Conservation (phyloP, 2,329 filamentous ascomycete species). For the Aspergillus sp. region DNA sequence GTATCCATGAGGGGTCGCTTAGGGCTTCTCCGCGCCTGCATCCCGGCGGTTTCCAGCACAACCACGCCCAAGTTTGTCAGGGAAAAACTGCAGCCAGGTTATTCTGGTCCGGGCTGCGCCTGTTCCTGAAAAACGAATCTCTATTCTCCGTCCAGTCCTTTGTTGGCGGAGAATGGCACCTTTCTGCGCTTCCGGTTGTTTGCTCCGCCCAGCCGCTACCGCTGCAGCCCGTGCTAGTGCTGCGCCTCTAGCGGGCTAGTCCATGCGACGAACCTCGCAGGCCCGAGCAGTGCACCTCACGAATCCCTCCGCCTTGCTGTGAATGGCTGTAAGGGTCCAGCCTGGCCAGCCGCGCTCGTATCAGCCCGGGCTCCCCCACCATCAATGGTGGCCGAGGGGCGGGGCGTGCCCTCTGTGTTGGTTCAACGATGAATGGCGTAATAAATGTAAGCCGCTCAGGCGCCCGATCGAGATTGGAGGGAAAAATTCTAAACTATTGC, state of each 20-base stretch:
- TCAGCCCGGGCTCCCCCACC: background rate
- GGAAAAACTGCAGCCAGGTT: too few relatives aligned
- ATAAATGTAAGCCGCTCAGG: background rate
- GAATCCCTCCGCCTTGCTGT: background rate
- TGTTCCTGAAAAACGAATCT: too few relatives aligned
- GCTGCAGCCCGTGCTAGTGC: too few relatives aligned
- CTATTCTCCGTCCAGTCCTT: too few relatives aligned
- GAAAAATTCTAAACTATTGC: background rate
- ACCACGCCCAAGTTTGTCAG: too few relatives aligned
- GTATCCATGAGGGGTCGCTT: background rate
- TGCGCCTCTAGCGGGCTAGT: too few relatives aligned
- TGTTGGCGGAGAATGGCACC: too few relatives aligned
- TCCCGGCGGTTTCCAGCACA: too few relatives aligned
- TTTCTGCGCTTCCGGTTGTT: background rate
- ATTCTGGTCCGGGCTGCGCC: background rate
- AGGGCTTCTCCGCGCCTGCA: background rate
- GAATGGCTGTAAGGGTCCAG: background rate
- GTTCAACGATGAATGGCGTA: too few relatives aligned
- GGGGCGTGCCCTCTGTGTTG: too few relatives aligned
- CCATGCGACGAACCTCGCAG: background rate
- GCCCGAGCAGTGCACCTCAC: rapidly evolving
- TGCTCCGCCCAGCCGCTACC: background rate
- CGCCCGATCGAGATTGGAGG: background rate
- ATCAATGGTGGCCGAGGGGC: background rate
- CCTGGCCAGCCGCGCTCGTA: background rate